Conservation (phyloP, 176 grass and related monocot species). For the Hyparrhenia diplandra region DNA sequence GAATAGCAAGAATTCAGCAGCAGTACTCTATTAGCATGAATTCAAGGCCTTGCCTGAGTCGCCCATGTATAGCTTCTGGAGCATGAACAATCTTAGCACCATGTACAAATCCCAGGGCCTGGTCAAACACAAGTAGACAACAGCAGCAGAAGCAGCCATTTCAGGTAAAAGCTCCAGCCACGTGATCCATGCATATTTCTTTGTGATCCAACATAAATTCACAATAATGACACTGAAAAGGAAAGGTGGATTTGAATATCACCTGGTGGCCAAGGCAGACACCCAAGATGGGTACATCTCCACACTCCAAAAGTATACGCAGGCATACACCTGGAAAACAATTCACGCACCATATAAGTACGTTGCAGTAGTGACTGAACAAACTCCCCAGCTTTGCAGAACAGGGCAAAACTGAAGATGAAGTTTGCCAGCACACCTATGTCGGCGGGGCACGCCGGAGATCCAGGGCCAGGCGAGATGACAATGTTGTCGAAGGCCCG, state of each 20-base stretch:
- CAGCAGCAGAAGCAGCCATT: not conserved
- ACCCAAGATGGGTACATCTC: conserved; percentile 85
- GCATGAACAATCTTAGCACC: conserved; percentile 79
- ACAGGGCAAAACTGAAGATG: conserved; percentile 1
- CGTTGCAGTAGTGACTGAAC: not conserved
- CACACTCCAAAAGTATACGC: conserved; percentile 72
- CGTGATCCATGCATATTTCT: not conserved
- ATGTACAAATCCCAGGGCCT: conserved; percentile 92
- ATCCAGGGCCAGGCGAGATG: conserved; percentile 91
- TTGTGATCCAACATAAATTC: conserved; percentile 2
- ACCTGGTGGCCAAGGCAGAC: conserved; percentile 99
- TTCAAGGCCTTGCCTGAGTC: conserved; percentile 61
- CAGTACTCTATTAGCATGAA: not conserved
- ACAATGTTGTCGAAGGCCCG: conserved; percentile 85
- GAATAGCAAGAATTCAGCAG: not conserved
- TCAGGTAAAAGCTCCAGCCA: not conserved
- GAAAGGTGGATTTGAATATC: not conserved
- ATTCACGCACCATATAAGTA: not conserved
- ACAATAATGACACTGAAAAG: not conserved
- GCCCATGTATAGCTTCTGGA: conserved; percentile 83
- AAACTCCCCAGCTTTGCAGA: not conserved
- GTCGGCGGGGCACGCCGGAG: conserved; percentile 63
- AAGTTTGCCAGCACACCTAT: conserved; percentile 46
- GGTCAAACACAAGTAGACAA: not conserved
- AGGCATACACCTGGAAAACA: conserved; percentile 62